Evolutionary conservation across 2,329 filamentous ascomycete genomes (phyloP).

Genomic region (Claviceps monticola): DNA sequence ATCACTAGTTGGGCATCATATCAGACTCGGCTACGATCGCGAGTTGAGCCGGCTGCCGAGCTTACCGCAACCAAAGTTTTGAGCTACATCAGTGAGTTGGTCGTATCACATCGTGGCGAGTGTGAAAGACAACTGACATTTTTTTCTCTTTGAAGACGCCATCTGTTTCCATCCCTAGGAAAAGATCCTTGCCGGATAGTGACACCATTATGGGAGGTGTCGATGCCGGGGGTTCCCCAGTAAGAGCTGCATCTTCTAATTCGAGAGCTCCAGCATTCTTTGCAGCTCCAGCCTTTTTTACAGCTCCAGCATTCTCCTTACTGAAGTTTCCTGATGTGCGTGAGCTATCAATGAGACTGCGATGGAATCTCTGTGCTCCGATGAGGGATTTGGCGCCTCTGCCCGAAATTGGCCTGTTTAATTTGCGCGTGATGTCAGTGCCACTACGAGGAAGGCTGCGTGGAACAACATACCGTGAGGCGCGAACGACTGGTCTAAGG

Average conservation of each 20-base stretch:
- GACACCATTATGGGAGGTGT: too few species aligned
- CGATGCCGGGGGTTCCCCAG: too few species aligned
- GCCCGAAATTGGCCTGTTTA: not conserved
- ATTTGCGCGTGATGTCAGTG: not conserved
- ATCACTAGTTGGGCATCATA: slow-evolving; percentile 16
- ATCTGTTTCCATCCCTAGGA: slow-evolving; percentile 2
- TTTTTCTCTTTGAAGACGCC: not conserved
- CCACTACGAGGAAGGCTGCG: not conserved
- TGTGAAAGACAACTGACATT: slow-evolving; percentile 4
- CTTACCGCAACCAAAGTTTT: slow-evolving; percentile 13
- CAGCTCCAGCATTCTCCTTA: too few species aligned
- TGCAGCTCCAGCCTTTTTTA: too few species aligned
- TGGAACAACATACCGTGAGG: slow-evolving; percentile 1
- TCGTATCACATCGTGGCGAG: not conserved
- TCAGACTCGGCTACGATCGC: not conserved
- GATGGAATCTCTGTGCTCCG: not conserved
- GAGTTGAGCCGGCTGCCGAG: not conserved
- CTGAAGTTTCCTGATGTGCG: too few species aligned
- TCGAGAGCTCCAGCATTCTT: too few species aligned
- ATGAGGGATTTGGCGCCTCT: slow-evolving; percentile 3
- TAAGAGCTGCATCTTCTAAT: too few species aligned
- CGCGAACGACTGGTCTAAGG: not conserved
- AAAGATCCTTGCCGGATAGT: not conserved
- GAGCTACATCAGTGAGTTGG: slow-evolving; percentile 5
- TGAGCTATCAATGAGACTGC: not conserved